Base-by-base conservation (phyloP, 1,284 basidiomycete genomes). In the Ceratobasidium papillatum region DNA sequence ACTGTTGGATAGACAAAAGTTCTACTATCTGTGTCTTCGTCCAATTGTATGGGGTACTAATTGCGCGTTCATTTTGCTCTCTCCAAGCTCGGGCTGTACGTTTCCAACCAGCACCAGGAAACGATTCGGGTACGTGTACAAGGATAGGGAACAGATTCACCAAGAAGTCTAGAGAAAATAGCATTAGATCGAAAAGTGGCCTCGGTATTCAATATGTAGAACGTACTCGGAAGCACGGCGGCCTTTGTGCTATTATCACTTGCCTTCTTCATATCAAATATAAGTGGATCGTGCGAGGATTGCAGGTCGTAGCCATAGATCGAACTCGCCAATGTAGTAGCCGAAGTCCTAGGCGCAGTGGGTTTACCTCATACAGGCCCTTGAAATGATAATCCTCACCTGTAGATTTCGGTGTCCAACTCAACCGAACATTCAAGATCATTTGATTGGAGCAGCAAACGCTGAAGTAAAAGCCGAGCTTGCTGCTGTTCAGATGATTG, bases 401-500 rank as follows among this genome's bases (percentile, higher is more conserved):
- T 30, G 32, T 43, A 62, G 19, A 72, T n/a, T 27, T 72, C 69
- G 12, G 25, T 8, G 9, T 49, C 32, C 9, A 61, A 19, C 14
- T 36, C 30, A 3, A 34, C 69, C 1, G 56, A 72, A 2, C 30
- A 17, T 22, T 11, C 27, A 7, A 61, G 14, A 11, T 32, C 25
- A 12, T 34, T 17, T 36, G 75, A 3, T 79, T 17, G 8, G 3
- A 11, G 17, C 17, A 61, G 25, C 19, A 61, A 41, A 38, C 52
- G 38, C 45, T 34, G 56, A 12, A 72, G 45, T 4, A 72, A 41
- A 25, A 38, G 45, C 5, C 69, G 38, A 27, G 69, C 45, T 25
- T 72, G 45, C 5, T 36, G 43, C 19, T 59, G 38, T 80, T 49
- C 81, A 78, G 19, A 78, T 51, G 11, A 58, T 73, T 14, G 78